Base-by-base conservation (phyloP, 768 basidiomycete genomes). In the Panus rudis region DNA sequence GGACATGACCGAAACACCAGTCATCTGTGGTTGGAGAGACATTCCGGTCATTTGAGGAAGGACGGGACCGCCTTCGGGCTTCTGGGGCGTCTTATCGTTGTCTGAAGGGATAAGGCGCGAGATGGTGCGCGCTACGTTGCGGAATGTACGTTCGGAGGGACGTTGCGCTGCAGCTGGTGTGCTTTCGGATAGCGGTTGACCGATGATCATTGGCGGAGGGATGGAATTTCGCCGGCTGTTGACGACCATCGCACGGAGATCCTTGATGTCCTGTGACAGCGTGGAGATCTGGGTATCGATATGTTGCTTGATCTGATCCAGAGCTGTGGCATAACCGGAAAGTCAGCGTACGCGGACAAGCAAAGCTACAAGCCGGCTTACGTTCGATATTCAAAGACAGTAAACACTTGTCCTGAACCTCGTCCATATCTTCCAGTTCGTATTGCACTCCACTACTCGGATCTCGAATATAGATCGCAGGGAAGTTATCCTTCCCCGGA, bases 291-390 rank as follows among this genome's bases (percentile, higher is more conserved):
- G 92, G 2, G 79, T 56, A 56, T 99, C 94, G 52, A 99, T 93
- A 59, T 99, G 94, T 57, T 97, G 92, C 60, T 94, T 97, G 62
- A 99, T 94, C 61, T 98, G 94, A 63, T 99, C 93, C 42, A 98
- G 81, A 19, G 92, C 94, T 99, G 54, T 16, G n/a, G n/a, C n/a
- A 28, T 6, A 41, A 27, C 20, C 5, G 41, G 8, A 13, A 12
- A 27, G 33, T 52, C 12, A 34, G 25, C 45, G 34, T 49, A n/a
- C n/a, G n/a, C n/a, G n/a, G n/a, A n/a, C n/a, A n/a, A n/a, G n/a
- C 34, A 32, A 4, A 31, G 7, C 37, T 12, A 23, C 14, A 16
- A 41, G 16, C 16, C 19, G 14, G 79, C 93, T 64, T 63, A 97
- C 94, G 89, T 74, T 98, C 94, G 46, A 99, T 92, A 53, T 97